A percentile compares a stretch with the other conserved stretches of the same genome.
Evolutionary conservation across 2,329 filamentous ascomycete genomes (phyloP).

Genomic region (Exserohilum rostratum): DNA sequence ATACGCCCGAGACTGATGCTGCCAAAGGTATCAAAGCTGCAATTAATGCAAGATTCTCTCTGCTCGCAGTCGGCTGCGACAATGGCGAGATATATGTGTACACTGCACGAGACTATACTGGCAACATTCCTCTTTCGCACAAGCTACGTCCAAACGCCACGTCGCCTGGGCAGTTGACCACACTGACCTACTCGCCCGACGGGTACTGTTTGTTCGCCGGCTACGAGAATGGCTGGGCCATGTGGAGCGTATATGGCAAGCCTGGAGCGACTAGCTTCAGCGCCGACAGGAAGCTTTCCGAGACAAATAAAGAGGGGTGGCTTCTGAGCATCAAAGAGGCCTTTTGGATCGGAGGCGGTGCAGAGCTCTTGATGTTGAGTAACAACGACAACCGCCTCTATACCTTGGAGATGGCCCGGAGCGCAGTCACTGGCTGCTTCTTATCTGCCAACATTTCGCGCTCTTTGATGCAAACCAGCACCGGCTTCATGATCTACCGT

Average conservation of each 20-base stretch:
- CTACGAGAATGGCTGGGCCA: conserved; percentile 90
- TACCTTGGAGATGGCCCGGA: conserved; percentile 90
- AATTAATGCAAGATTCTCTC: conserved; percentile 92
- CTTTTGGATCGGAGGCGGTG: conserved; percentile 86
- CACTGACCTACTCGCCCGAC: conserved; percentile 87
- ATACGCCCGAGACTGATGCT: conserved; percentile 67
- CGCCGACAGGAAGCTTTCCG: conserved; percentile 67
- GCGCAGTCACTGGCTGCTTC: conserved; percentile 90
- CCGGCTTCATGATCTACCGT: conserved; percentile 87
- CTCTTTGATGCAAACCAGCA: conserved; percentile 85
- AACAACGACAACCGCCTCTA: conserved; percentile 79
- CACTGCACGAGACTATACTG: conserved; percentile 87
- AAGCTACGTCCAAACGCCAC: conserved; percentile 74
- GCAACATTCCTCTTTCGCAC: conserved; percentile 89
- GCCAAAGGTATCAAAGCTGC: conserved; percentile 74
- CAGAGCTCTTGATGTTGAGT: conserved; percentile 78
- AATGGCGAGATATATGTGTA: conserved; percentile 88
- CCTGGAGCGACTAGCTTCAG: conserved; percentile 83
- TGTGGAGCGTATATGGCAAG: conserved; percentile 97
- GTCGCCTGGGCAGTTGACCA: conserved; percentile 72
- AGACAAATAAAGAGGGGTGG: conserved; percentile 79
- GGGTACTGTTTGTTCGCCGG: conserved; percentile 96
- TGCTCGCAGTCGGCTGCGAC: conserved; percentile 83
- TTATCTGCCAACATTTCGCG: conserved; percentile 88
- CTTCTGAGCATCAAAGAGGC: conserved; percentile 78